A percentile compares a stretch with the other conserved stretches of the same genome.
Evolutionary conservation across 2,329 filamentous ascomycete species (phyloP).

Genomic region (Lachnum nothofagi): DNA sequence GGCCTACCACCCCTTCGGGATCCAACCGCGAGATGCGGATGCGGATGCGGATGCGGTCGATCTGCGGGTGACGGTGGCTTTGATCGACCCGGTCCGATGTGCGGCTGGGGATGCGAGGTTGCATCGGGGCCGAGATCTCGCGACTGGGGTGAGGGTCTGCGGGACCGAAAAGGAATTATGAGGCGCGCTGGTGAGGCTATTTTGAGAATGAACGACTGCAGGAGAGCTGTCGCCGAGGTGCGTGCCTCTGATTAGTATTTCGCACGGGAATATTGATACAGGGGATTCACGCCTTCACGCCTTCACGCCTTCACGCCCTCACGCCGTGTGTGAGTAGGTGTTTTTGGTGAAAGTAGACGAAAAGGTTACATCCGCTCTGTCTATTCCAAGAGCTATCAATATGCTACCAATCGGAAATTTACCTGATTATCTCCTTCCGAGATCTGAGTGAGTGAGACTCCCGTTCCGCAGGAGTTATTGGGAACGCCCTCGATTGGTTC

Average conservation of each 20-base stretch:
- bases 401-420: neutral
- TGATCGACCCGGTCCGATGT: too few species aligned
- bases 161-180: neutral
- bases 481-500: neutral
- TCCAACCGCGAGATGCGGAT: too few species aligned
- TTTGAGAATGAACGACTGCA: neutral
- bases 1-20: too few species aligned
- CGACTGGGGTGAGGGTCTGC: neutral
- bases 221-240: too few species aligned
- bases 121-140: neutral
- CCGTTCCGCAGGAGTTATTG: neutral
- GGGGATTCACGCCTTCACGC: too few species aligned
- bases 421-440: neutral
- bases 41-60: too few species aligned
- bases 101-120: too few species aligned
- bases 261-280: too few species aligned
- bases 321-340: neutral
- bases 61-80: too few species aligned
- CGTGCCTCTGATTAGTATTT: too few species aligned
- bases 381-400: neutral
- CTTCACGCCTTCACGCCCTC: too few species aligned
- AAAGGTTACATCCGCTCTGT: neutral
- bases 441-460: neutral
- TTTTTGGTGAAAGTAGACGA: neutral
- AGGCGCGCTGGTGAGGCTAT: neutral